Conservation (phyloP, 805 yeast genomes). For the Saccharomyces eubayanus region DNA sequence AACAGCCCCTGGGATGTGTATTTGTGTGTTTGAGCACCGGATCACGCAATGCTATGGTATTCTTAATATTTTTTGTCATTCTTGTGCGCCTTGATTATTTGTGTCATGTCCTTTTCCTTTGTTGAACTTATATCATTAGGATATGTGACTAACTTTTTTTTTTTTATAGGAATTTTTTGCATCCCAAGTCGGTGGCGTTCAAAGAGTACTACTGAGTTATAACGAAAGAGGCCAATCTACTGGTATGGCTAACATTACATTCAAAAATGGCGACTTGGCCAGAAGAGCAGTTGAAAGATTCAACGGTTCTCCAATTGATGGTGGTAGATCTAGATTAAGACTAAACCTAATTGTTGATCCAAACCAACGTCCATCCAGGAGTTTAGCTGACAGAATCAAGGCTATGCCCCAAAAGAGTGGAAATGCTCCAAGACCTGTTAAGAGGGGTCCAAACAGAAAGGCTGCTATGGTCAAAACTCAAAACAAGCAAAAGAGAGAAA, state of each 20-base stretch:
- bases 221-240: constrained; percentile 83
- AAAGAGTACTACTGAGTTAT: constrained; percentile 61
- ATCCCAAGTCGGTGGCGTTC: constrained; percentile 79
- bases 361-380: constrained; percentile 45
- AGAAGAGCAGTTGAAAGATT: constrained; percentile 70
- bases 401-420: constrained; percentile 20
- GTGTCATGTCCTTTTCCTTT: background rate
- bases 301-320: constrained; percentile 90
- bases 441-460: constrained; percentile 30
- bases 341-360: constrained; percentile 83
- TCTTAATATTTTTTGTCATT: background rate
- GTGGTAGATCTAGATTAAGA: constrained; percentile 68
- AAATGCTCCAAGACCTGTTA: constrained; percentile 21
- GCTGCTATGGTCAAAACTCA: constrained; percentile 31
- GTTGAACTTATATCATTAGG: background rate
- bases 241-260: constrained; percentile 84
- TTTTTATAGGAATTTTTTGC: constrained; percentile 72
- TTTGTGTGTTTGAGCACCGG: background rate
- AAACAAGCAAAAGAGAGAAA: constrained; percentile 32
- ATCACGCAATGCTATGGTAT: background rate
- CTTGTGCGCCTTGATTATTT: background rate
- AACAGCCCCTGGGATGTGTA: background rate
- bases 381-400: constrained; percentile 66
- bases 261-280: constrained; percentile 63
- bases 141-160: constrained; percentile 9